Conservation (phyloP, 2,329 filamentous ascomycete genomes). For the Boeremia lycopersici region DNA sequence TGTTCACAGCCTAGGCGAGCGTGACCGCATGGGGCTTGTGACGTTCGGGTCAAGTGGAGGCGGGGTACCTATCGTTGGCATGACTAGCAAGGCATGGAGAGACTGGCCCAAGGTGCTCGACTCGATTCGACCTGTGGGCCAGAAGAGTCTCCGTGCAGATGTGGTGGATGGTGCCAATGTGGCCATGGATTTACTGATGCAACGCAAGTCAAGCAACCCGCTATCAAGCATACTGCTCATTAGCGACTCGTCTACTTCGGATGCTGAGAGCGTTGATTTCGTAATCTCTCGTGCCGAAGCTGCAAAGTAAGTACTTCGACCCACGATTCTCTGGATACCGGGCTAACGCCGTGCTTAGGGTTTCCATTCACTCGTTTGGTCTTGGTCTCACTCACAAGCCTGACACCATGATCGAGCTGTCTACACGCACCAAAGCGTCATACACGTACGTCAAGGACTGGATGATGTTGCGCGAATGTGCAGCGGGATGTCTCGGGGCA, state of each 20-base stretch:
- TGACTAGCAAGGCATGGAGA: conserved; percentile 93
- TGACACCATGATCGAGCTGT: conserved; percentile 97
- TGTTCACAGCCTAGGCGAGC: conserved; percentile 84
- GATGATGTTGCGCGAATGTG: conserved; percentile 99
- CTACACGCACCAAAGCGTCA: conserved; percentile 91
- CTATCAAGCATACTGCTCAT: conserved; percentile 95
- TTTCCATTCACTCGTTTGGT: conserved; percentile 95
- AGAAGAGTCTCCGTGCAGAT: conserved; percentile 95
- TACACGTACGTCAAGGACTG: conserved; percentile 99
- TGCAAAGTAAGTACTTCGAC: conserved; percentile 73
- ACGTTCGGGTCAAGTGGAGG: conserved; percentile 95
- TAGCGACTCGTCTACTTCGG: conserved; percentile 94
- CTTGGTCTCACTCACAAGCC: conserved; percentile 97
- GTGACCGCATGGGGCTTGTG: conserved; percentile 95
- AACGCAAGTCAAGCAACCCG: conserved; percentile 93
- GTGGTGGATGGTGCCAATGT: conserved; percentile 97
- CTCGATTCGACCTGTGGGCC: conserved; percentile 89
- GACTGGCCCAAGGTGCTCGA: conserved; percentile 87
- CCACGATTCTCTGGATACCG: background rate
- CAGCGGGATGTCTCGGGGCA: conserved; percentile 89
- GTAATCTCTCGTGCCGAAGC: conserved; percentile 96
- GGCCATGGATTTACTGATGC: conserved; percentile 98
- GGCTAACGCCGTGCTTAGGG: conserved; percentile 58
- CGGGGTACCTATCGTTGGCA: conserved; percentile 93
- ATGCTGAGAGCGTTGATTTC: conserved; percentile 95